Base-by-base conservation (phyloP, 2,329 filamentous ascomycete genomes). In the Penicillium sp. region DNA sequence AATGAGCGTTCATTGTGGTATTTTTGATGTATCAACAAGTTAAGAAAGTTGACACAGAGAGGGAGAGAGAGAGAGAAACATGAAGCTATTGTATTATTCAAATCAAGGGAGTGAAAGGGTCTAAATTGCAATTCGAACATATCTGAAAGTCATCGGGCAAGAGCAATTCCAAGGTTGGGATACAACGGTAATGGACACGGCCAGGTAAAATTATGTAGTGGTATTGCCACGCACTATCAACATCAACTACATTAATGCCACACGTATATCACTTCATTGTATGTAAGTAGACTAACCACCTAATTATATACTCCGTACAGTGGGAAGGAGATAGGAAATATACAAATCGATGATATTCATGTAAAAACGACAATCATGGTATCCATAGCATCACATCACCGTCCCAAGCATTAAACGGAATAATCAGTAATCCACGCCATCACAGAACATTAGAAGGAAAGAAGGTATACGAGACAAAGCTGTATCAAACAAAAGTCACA, bases 331-430 rank as follows among this genome's bases (percentile, higher is more conserved):
- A n/a, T 6, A 25, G 15, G 21, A 48, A 35, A 35, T 48, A 35
- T 25, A 48, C 10, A 27, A 45, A 46, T 52, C 38, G 27, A 35
- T 19, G 23, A 27, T 38, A 45, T 35, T 54, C 41, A 55, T 27
- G 21, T 42, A 35, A 27, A 37, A 51, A 37, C 13, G 38, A 43
- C 54, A 49, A 61, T 67, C 67, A 58, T 70, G 60, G 63, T 68
- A 68, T 69, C 66, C 63, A 63, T 70, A 64, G 59, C 66, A 56
- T 63, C 62, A 63, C 66, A 62, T 71, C 60, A 64, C 62, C 53
- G 57, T 62, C 54, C 60, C 57, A 59, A 62, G 45, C 62, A 62
- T 65, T 61, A 65, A 64, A 63, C 59, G 56, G 41, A 38, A 60
- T 59, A 55, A 53, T 38, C 45, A 54, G 31, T 38, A 56, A 54